A percentile compares a stretch with the other conserved stretches of the same genome.
Conservation (phyloP, 805 yeast genomes). For the Lipomyces lipofer region DNA sequence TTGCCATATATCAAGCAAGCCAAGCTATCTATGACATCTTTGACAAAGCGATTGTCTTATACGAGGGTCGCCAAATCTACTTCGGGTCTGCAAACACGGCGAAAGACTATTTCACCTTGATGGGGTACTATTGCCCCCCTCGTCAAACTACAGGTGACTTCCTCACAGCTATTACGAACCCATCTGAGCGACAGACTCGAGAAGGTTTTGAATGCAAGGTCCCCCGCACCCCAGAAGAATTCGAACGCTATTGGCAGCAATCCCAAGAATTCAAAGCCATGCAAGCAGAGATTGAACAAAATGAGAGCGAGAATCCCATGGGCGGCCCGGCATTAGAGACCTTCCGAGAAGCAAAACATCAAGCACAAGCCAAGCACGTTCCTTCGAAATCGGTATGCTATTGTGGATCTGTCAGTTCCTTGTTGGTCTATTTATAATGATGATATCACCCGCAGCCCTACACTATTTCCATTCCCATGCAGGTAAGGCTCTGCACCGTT, state of each 20-base stretch:
- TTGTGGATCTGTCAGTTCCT: not conserved
- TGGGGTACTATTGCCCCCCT: conserved; percentile 59
- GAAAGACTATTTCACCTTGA: conserved; percentile 48
- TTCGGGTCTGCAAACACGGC: conserved; percentile 52
- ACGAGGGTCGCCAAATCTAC: conserved; percentile 57
- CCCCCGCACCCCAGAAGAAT: conserved; percentile 49
- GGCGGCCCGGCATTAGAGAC: not conserved
- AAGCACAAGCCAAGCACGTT: not conserved
- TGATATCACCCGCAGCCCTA: not conserved
- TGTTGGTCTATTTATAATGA: not conserved
- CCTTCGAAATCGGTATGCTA: not conserved
- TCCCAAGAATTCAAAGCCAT: conserved; percentile 47
- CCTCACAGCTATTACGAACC: conserved; percentile 43
- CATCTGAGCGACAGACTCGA: conserved; percentile 49
- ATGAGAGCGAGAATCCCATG: conserved; percentile 4
- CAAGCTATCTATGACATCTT: conserved; percentile 56
- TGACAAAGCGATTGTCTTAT: conserved; percentile 54
- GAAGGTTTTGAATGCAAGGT: conserved; percentile 49
- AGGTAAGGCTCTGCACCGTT: not conserved
- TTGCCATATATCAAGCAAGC: conserved; percentile 62
- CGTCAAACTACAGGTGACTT: conserved; percentile 55
- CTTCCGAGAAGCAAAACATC: not conserved
- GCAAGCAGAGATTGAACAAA: conserved; percentile 47
- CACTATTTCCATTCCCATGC: not conserved
- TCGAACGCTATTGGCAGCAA: conserved; percentile 48